Evolutionary conservation across 1,139 yeast genomes (phyloP), one percentile per base, ranked within the genome.

Genomic region (Candida albicans): DNA sequence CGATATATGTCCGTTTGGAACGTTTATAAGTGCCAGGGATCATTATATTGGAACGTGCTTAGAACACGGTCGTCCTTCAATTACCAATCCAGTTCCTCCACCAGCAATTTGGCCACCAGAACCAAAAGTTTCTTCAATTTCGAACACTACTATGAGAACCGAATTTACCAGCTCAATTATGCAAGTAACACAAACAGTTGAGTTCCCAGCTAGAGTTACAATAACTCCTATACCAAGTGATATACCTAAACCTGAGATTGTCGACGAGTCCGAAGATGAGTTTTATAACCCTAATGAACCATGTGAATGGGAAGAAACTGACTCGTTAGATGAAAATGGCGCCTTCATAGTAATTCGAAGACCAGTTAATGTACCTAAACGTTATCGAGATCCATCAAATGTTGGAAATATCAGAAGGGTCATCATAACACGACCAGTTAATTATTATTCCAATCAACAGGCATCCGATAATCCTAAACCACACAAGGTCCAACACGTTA

Each of bases 21-120:
- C 58, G 25, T 78, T 71, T 53, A 61, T 71, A 41, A 64, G 77
- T 29, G 73, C 81, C 15, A 65, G 82, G 58, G 82, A 78, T 52
- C 84, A 79, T 55, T 79, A 59, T 48, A 60, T 72, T 52, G 84
- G 82, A 1, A 75, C 82, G 3, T 79, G 83, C 49, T 55, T 73
- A 46, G 82, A 77, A 54, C 73, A 68, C 43, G 52, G 52, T 10
- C 42, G 44, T 29, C 49, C 53, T 5, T 32, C 51, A 13, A 28
- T 48, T 11, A 48, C 53, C 6, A 45, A 50, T 36, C 50, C 52
- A 9, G 45, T 44, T 27, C 49, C 54, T 5, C 46, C 43, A 10
- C 43, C 44, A 11, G 42, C 52, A 14, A 38, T 39, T 18, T 42
- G 45, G 47, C 53, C 52, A 10, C 49, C 47, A 35, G 39, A 35